These are phyloP conservation scores for Neonothopanus nambi DNA, from an alignment of 1,284 basidiomycete species.

Conservation along the genomic window DNA sequence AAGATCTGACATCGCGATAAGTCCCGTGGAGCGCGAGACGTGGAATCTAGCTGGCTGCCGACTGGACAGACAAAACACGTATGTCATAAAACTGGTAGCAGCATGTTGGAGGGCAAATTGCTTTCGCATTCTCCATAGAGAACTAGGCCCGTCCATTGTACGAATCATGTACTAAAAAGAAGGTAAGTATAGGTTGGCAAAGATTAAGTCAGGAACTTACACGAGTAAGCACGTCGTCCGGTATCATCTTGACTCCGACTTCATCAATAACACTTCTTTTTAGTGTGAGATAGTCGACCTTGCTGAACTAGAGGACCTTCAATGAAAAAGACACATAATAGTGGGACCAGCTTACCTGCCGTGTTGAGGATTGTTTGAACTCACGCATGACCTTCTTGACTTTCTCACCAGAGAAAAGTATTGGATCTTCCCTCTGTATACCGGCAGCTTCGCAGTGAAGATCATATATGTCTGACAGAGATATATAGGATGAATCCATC, in stretches of 20 bases:
- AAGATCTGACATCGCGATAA: conserved; percentile 89
- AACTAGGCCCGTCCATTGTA: conserved; percentile 82
- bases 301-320: conserved; percentile 47
- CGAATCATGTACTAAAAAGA: conserved; percentile 81
- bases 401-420: conserved; percentile 83
- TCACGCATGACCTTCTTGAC: conserved; percentile 70
- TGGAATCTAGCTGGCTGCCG: conserved; percentile 87
- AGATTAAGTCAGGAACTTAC: conserved; percentile 45
- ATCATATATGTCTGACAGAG: conserved; percentile 94
- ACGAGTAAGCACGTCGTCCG: conserved; percentile 84
- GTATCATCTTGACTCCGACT: conserved; percentile 86
- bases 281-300: conserved; percentile 71
- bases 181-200: conserved; percentile 2
- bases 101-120: conserved; percentile 94
- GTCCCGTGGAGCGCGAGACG: conserved; percentile 85
- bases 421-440: conserved; percentile 87
- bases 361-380: conserved; percentile 50
- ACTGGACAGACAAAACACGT: conserved; percentile 83
- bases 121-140: conserved; percentile 97
- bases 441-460: conserved; percentile 80
- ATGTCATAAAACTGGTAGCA: conserved; percentile 91
- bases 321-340: conserved; percentile 6
- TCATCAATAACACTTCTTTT: conserved; percentile 94
- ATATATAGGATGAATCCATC: conserved; percentile 90
- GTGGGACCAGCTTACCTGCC: conserved; percentile 41